Evolutionary conservation across 2,329 filamentous ascomycete species (phyloP).

Genomic region (Aurifilum marmelostoma): DNA sequence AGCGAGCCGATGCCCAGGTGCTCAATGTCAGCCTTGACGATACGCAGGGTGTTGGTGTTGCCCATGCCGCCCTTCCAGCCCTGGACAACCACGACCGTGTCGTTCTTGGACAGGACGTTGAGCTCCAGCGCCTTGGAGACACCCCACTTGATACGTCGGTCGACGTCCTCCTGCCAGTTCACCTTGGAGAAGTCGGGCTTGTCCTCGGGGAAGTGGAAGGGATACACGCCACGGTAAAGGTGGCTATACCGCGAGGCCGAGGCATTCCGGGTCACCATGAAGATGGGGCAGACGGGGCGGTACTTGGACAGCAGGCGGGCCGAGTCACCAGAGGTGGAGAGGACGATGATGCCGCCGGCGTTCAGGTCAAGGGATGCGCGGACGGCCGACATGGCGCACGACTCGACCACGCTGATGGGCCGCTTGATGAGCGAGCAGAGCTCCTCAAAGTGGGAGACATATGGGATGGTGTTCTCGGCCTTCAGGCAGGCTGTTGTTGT

Average conservation of each 20-base stretch:
- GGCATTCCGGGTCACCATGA: constrained; percentile 94
- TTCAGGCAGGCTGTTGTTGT: constrained; percentile 69
- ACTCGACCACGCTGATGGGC: constrained; percentile 87
- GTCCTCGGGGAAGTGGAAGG: constrained; percentile 88
- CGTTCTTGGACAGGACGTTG: constrained; percentile 71
- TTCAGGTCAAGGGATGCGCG: constrained; percentile 95
- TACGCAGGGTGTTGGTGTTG: constrained; percentile 81
- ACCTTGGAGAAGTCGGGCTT: constrained; percentile 94
- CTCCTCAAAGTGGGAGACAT: constrained; percentile 96
- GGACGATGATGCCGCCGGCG: constrained; percentile 91
- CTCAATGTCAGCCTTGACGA: constrained; percentile 63
- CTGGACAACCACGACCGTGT: constrained; percentile 81
- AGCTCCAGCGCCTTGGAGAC: constrained; percentile 86
- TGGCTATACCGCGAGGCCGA: constrained; percentile 88
- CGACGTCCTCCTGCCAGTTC: constrained; percentile 99
- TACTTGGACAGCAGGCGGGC: constrained; percentile 97
- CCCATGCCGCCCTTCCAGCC: constrained; percentile 92
- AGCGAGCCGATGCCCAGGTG: constrained; percentile 59
- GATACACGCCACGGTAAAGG: constrained; percentile 96
- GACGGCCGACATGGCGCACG: constrained; percentile 95
- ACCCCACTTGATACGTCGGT: constrained; percentile 96
- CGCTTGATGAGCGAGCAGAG: constrained; percentile 80
- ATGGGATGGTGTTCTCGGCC: constrained; percentile 96
- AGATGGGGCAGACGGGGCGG: constrained; percentile 97
- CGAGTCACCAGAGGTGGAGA: constrained; percentile 94